Evolutionary conservation across 2,329 filamentous ascomycete genomes (phyloP), one percentile per base, ranked within the genome.

Genomic region (Fusarium avenaceum): DNA sequence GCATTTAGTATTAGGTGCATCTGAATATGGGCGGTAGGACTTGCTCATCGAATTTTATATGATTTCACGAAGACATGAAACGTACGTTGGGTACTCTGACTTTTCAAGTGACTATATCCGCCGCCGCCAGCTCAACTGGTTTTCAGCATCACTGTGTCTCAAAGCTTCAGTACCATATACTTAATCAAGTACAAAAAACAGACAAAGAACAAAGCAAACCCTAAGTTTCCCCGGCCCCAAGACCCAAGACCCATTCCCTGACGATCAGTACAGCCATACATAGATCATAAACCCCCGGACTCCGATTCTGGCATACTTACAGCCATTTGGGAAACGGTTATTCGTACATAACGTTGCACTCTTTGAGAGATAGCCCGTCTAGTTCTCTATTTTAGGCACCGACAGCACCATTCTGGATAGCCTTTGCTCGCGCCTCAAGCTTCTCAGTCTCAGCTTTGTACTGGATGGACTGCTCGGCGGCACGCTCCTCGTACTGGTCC

Each of bases 401-500:
- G 4, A 22, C 22, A 22, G 22, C 22, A 38, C 62, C 72, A 19
- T 70, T 73, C 71, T 71, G 69, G 70, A 59, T 71, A 28, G 75
- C 55, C 26, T 77, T 75, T 57, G 80, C 80, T 19, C 73, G 75
- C 10, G 73, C 73, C 4, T 7, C 6, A 7, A 80, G 70, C 19
- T 75, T 71, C 17, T 71, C 69, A 26, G 62, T 70, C 54, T 71
- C 66, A 15, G 62, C 57, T 11, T 61, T 35, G 30, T 69, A 71
- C 58, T 57, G 63, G 38, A 65, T 54, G 15, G 26, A 24, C 8
- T 61, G 55, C 24, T 57, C 51, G 8, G 63, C 58, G 19, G 75
- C 65, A 20, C 76, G 69, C 20, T 82, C 79, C 4, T 71, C 49
- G 69, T 78, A 86, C 6, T 75, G 70, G 74, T 81, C 63, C 73